These are phyloP conservation scores for Starmerella khaoyaiensis DNA, from an alignment of 805 yeast genomes.

Conservation along the genomic window DNA sequence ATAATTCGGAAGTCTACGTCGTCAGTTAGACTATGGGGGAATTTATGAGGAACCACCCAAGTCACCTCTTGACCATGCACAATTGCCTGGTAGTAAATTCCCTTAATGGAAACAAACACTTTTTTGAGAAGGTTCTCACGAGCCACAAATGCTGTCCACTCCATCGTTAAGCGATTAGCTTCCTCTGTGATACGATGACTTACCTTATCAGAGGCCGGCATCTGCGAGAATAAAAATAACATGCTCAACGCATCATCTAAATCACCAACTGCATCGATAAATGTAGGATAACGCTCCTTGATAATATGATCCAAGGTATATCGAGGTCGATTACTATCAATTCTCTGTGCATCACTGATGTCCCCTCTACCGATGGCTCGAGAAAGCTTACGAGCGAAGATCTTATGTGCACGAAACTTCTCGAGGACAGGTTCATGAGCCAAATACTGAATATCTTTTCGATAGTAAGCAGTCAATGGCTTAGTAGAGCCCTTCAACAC, in stretches of 20 bases:
- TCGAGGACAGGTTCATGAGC: slow-evolving; percentile 87
- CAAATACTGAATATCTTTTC: slow-evolving; percentile 87
- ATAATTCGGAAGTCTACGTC: slow-evolving; percentile 94
- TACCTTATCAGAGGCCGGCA: slow-evolving; percentile 86
- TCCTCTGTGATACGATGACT: slow-evolving; percentile 71
- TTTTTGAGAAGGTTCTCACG: slow-evolving; percentile 69
- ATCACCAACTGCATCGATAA: slow-evolving; percentile 82
- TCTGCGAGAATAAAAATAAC: slow-evolving; percentile 83
- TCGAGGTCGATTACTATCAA: slow-evolving; percentile 68
- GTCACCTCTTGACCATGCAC: slow-evolving; percentile 84
- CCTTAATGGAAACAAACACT: slow-evolving; percentile 92
- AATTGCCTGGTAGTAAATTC: slow-evolving; percentile 86
- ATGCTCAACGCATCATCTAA: slow-evolving; percentile 89
- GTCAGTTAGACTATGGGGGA: slow-evolving; percentile 86
- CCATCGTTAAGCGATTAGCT: slow-evolving; percentile 76
- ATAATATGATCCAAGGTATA: slow-evolving; percentile 82
- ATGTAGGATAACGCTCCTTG: slow-evolving; percentile 91
- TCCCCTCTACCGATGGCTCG: slow-evolving; percentile 88
- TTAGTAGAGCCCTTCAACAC: slow-evolving; percentile 98
- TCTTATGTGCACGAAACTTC: slow-evolving; percentile 89
- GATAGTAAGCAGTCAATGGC: slow-evolving; percentile 84
- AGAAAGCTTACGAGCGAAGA: slow-evolving; percentile 81
- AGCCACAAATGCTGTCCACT: slow-evolving; percentile 91
- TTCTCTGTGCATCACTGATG: slow-evolving; percentile 69
- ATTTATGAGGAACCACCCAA: slow-evolving; percentile 95